A percentile compares a stretch with the other conserved stretches of the same genome.
Conservation (phyloP, 768 basidiomycete genomes). For the Tulasnella calospora region DNA sequence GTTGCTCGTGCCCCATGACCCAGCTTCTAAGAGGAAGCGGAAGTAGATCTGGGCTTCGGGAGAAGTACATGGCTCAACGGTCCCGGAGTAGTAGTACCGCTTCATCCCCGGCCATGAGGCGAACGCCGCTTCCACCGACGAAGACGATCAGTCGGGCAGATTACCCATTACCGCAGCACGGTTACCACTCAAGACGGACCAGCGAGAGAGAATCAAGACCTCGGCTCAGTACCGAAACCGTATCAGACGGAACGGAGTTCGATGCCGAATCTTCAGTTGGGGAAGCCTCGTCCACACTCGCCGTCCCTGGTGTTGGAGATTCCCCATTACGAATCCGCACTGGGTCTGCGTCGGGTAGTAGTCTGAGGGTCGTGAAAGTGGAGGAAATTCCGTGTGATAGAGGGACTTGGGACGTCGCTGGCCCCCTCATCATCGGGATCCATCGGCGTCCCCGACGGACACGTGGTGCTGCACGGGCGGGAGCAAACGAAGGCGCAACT, state of each 20-base stretch:
- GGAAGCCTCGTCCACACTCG: background rate
- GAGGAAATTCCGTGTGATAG: constrained; percentile 55
- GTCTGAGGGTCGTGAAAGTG: constrained; percentile 28
- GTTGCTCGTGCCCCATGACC: constrained; percentile 57
- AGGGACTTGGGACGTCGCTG: constrained; percentile 66
- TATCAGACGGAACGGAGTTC: constrained; percentile 16
- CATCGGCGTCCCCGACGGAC: constrained; percentile 46
- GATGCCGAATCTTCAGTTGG: constrained; percentile 8
- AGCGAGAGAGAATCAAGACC: constrained; percentile 58
- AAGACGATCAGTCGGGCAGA: constrained; percentile 35
- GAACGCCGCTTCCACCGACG: background rate
- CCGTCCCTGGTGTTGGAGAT: background rate
- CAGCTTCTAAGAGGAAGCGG: constrained; percentile 20
- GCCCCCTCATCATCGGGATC: constrained; percentile 57
- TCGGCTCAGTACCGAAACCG: constrained; percentile 35
- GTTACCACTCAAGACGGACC: constrained; percentile 64
- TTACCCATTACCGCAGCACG: constrained; percentile 79
- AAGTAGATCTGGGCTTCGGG: constrained; percentile 13
- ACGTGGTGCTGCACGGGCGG: background rate
- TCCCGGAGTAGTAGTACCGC: constrained; percentile 60
- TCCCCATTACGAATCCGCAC: constrained; percentile 17
- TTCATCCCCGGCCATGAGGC: constrained; percentile 43
- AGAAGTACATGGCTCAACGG: constrained; percentile 30
- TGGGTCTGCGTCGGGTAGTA: background rate
- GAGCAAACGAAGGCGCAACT: background rate